phyloP scores from a whole-genome alignment of 2,329 filamentous ascomycete genomes.

The Diaporthe vexans region DNA sequence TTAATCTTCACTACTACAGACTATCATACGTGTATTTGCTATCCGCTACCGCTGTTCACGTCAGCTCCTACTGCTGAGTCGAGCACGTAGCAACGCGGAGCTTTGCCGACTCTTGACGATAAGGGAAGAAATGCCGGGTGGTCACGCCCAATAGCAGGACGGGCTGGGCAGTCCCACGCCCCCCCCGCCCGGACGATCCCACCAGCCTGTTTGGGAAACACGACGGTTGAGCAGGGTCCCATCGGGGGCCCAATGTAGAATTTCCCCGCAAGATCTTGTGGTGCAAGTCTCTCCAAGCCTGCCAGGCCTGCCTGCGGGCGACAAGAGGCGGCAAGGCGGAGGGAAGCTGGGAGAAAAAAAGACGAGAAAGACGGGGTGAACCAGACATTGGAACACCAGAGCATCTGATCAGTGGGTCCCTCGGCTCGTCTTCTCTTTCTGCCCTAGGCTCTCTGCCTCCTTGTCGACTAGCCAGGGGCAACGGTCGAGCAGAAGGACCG shows the following conservation, averaged over 20 bases:
- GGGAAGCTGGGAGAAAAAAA: not conserved
- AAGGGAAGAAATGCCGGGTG: conserved; percentile 15
- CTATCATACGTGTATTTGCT: not conserved
- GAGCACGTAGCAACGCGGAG: not conserved
- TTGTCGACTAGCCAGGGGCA: conserved; percentile 35
- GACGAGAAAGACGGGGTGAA: not conserved
- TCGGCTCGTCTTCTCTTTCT: conserved; percentile 28
- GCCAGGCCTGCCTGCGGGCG: not conserved
- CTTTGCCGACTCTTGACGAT: conserved; percentile 9
- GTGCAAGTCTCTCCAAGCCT: not conserved
- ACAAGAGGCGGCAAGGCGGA: conserved; percentile 16
- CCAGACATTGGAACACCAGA: not conserved
- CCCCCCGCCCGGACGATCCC: conserved; percentile 23
- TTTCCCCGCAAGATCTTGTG: conserved; percentile 31
- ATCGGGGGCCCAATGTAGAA: conserved; percentile 6
- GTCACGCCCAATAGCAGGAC: conserved; percentile 9
- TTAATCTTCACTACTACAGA: not conserved
- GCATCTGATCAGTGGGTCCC: conserved; percentile 35
- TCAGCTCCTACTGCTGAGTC: not conserved
- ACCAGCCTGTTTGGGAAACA: conserved; percentile 31
- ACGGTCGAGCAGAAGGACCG: conserved; percentile 8
- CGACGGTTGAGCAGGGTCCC: not conserved
- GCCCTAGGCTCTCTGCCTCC: conserved; percentile 1
- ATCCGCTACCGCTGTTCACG: not conserved
- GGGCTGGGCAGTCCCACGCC: conserved; percentile 17